Evolutionary conservation across 208 protist species (phyloP), one percentile per base, ranked within the genome.

Genomic region (Trypanosomatidae sp.): DNA sequence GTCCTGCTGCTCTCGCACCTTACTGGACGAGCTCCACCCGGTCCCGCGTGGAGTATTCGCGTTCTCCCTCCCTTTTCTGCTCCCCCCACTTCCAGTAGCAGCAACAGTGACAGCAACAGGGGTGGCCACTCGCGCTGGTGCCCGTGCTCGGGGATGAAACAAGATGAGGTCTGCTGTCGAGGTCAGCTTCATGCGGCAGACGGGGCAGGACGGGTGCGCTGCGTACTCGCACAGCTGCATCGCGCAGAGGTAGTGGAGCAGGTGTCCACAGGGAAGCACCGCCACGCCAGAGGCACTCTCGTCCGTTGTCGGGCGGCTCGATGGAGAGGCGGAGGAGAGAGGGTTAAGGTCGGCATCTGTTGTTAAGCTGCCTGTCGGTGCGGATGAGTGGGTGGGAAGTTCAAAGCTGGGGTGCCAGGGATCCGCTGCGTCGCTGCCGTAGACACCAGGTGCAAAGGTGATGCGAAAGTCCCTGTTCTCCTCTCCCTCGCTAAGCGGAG

Each of bases 211-310:
- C 19, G 69, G 59, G 7, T 71, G 50, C 25, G 53, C 33, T 9
- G 71, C 53, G 76, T 89, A 91, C 71, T 92, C 86, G 65, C 78
- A 85, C 36, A 93, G 76, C 67, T 94, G 92, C n/a, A 86, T 62
- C 36, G 82, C 84, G 56, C 92, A 96, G 3, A 83, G 46, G 62
- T 81, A 89, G 76, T 96, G 92, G 47, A 94, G 67, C 22, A 94
- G 72, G 71, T 96, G 92, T 0, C 92, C 92, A 69, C 92, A 96
- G 19, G 73, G 62, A 4, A 83, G 67, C 70, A 87, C 67, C 62
- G 64, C 79, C 15, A 81, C 69, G 13, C 62, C 55, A 0, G 59
- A 73, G 13, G 62, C 73, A 17, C 62, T 70, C 53, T 75, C 75
- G n/a, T 44, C 52, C 28, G 41, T 17, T 13, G 47, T 43, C 33